Percentiles rank a stretch among this genome's conserved stretches.
Evolutionary conservation across 306 rosid species (phyloP).

Genomic region (Notholithocarpus densiflorus): DNA sequence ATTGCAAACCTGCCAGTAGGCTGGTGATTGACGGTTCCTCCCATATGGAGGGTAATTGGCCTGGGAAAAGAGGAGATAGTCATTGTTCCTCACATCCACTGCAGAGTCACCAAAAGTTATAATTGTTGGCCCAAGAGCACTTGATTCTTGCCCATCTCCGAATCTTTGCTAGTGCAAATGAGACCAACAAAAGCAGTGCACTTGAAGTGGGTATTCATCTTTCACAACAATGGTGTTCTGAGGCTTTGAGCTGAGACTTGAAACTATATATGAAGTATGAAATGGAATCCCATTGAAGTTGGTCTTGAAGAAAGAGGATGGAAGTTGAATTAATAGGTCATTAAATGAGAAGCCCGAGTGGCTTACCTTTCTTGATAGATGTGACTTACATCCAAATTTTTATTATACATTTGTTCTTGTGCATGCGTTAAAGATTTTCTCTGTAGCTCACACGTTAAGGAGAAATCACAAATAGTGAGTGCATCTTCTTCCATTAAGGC

Average conservation of each 20-base stretch:
- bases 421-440: background rate
- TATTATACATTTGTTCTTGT: background rate
- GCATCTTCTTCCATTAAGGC: background rate
- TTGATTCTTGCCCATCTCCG: conserved; percentile 60
- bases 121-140: conserved; percentile 74
- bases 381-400: background rate
- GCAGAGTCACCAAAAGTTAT: conserved; percentile 89
- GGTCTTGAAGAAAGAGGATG: conserved; percentile 60
- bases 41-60: conserved; percentile 98
- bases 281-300: conserved; percentile 24
- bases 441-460: background rate
- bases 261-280: conserved; percentile 34
- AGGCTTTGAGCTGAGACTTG: conserved; percentile 2
- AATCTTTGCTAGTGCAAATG: conserved; percentile 28
- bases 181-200: conserved; percentile 39
- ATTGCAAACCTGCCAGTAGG: conserved; percentile 93
- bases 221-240: conserved; percentile 11
- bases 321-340: conserved; percentile 48
- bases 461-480: background rate
- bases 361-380: background rate
- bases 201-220: conserved; percentile 35
- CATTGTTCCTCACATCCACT: conserved; percentile 86
- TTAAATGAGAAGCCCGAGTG: conserved; percentile 47
- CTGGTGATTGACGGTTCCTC: conserved; percentile 71
- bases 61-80: conserved; percentile 70